phyloP scores from a whole-genome alignment of 768 basidiomycete species.

The Trametes meyenii region DNA sequence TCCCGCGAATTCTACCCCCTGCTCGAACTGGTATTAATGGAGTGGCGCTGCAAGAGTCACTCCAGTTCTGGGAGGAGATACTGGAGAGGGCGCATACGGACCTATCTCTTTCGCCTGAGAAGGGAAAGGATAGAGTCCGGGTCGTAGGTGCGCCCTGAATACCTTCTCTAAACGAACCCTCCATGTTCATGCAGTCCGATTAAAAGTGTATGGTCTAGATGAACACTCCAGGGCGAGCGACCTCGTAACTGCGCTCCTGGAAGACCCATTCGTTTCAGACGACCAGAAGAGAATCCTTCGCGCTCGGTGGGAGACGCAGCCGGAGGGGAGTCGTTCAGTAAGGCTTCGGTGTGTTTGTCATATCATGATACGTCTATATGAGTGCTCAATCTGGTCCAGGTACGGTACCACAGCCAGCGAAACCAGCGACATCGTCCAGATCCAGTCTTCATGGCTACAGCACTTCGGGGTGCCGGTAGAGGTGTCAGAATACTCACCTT shows the following conservation, averaged over 20 bases:
- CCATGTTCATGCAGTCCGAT: no score
- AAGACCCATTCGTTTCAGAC: constrained; percentile 69
- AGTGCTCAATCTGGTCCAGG: constrained; percentile 7
- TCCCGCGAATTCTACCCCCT: constrained; percentile 47
- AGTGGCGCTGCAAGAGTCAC: constrained; percentile 29
- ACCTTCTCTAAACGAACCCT: no score
- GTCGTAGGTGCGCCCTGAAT: constrained; percentile 50
- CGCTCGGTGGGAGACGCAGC: constrained; percentile 44
- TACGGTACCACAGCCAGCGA: constrained; percentile 19
- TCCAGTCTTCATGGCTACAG: constrained; percentile 56
- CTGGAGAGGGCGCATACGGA: constrained; percentile 38
- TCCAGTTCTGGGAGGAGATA: constrained; percentile 51
- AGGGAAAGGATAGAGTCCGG: constrained; percentile 38
- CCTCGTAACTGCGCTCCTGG: constrained; percentile 69
- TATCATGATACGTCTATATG: no score
- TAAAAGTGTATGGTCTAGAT: constrained; percentile 61
- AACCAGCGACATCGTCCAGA: constrained; percentile 27
- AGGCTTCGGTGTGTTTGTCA: constrained; percentile 18
- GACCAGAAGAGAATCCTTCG: constrained; percentile 46
- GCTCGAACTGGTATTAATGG: constrained; percentile 23
- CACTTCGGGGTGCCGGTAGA: constrained; percentile 50
- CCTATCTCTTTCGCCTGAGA: constrained; percentile 35
- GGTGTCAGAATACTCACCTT: constrained; percentile 30
- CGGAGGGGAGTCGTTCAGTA: constrained; percentile 6
- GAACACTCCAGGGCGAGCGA: constrained; percentile 55